Base-by-base conservation (phyloP, 2,329 filamentous ascomycete species). In the Catunica adiposa region DNA sequence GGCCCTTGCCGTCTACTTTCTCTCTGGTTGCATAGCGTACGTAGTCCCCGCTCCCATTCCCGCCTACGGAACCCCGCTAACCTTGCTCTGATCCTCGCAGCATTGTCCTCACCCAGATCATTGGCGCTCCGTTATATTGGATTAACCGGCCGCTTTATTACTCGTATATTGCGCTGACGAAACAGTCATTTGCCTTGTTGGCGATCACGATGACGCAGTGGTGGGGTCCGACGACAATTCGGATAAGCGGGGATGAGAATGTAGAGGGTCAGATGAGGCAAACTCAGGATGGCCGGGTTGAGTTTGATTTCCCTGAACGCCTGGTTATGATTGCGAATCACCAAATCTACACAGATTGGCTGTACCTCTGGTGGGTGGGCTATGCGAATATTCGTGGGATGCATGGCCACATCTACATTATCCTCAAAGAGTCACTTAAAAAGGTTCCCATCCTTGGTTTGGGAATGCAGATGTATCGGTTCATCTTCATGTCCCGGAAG, bases 321-420 rank as follows among this genome's bases (percentile, higher is more conserved):
- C 71, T 94, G 64, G 77, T 94, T 25, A 71, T 94, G 69, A 86
- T 94, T 66, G 87, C 88, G 25, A 94, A 94, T 65, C 88, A 94
- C 65, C 86, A 92, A 77, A 82, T 94, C 54, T 94, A 94, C 65
- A 90, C 87, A 7, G 87, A 94, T 69, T 94, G 87, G 88, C 69
- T 94, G 7, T 94, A 94, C 65, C 77, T 94, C 6, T 94, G 88
- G 88, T 94, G 88, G 88, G 82, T 88, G 25, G 86, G 82, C n/a
- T 94, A 94, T 63, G 87, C 85, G 25, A 83, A 82, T 64, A 67
- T 63, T 1, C 85, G 84, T 57, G 76, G 77, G 54, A 87, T 88
- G 79, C 85, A 92, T 63, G 88, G 89, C 9, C 84, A 88, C 64
- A 76, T 94, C 63, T 94, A 88, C 71, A 94, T 94, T 65, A 90